Evolutionary conservation across 2,329 filamentous ascomycete species (phyloP), one percentile per base, ranked within the genome.

Genomic region (Paramyrothecium roridum): DNA sequence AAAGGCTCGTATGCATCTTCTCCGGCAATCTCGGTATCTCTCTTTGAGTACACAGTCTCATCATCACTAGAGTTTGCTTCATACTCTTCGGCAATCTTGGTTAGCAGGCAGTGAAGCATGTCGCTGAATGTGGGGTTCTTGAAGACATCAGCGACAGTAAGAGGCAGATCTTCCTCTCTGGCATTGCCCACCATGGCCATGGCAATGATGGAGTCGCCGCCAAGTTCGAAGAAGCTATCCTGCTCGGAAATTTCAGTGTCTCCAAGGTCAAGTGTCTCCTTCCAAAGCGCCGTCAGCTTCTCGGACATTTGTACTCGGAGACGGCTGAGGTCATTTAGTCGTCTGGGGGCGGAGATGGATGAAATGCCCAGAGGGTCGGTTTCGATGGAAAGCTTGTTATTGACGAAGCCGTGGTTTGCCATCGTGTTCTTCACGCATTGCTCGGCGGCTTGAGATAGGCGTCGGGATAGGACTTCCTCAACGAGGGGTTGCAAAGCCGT

Each of bases 171-270:
- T 2, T 53, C 20, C 2, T 59, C 59, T 23, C 55, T 57, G 3
- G 61, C 61, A 12, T 53, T 55, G 20, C 61, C 53, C 0, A 57
- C 61, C 59, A 63, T 63, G 1, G 59, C 51, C 61, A 63, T 63
- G 33, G 61, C 61, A n/a, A 63, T 54, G 13, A 63, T 63, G 0
- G 61, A 63, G 20, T 63, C 61, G 45, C 61, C 61, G 0, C 61
- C 61, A 0, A 49, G 47, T 17, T 61, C 61, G 3, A 63, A 63
- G 43, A 63, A 63, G 45, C 54, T 63, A 23, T 54, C 52, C 3
- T 53, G 52, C 10, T 52, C 50, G 2, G 58, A 56, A 11, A 64
- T 49, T 13, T 10, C 17, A 37, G 20, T 22, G 26, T 48, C 40
- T 10, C 37, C 55, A n/a, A 56, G 40, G 22, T 43, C 52, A 13